Base-by-base conservation (phyloP, 345 rosid genomes). In the Raphanus raphanistrum region DNA sequence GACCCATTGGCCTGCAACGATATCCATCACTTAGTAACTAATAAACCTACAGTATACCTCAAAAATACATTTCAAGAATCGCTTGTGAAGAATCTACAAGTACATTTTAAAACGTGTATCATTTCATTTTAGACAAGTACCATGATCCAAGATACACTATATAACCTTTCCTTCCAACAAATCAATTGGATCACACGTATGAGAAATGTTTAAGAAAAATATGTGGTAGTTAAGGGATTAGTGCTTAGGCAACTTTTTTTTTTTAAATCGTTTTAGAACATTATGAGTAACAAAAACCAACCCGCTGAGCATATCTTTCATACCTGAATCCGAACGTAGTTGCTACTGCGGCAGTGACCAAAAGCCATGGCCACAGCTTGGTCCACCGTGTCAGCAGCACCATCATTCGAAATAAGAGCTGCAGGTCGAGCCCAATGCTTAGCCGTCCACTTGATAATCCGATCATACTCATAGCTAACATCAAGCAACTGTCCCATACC, bases 351-450 rank as follows among this genome's bases (percentile, higher is more conserved):
- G 63, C 87, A 84, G 78, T 90, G 95, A n/a, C 91, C 95, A 79
- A 92, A 94, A 4, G 97, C 97, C 95, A 92, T 86, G 31, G 97
- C 96, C 31, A 94, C 93, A 8, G 98, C 91, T 77, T 94, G 97
- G 82, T 94, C 97, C 41, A 90, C 93, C n/a, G 90, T 84, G 75
- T 94, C 98, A 1, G 98, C 93, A 57, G 96, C 86, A 66, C 87
- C 86, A 17, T 92, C 98, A 11, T 87, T 89, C 1, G 97, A 84
- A 6, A 94, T 94, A 16, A 92, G 87, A 48, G 94, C 90, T 72
- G 90, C 80, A 4, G 97, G 97, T n/a, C 92, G 89, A 71, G 94
- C 90, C 98, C 98, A 94, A 41, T 94, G 92, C 84, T 89, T 92
- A 72, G 85, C 87, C 77, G 69, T 84, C 98, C 98, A 94, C 26